Base-by-base conservation (phyloP, 129 eudicot genomes). In the Scalesia atractyloides region DNA sequence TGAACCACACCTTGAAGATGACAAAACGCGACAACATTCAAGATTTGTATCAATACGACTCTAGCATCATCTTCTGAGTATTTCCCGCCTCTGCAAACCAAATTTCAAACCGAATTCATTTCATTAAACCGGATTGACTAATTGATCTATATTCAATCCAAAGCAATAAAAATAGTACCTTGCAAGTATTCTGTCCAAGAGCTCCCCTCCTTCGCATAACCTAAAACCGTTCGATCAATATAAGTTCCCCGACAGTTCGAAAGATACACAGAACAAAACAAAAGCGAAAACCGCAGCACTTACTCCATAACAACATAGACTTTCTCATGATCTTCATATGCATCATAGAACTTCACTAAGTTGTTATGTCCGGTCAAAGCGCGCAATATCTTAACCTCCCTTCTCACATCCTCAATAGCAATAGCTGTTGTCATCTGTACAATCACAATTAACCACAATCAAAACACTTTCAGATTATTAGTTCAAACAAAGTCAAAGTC, bases 1-100 rank as follows among this genome's bases (percentile, higher is more conserved):
- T 95, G 99, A 17, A 95, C 99, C 63, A 95, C 99, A 19, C 99
- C 99, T 79, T 95, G 99, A 68, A 95, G 90, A 89, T 95, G 99
- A 81, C 97, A 95, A 77, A 86, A 94, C 18, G 98, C 80, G 76
- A 90, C 96, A 50, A 91, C 88, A 66, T 83, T 95, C 15, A 95
- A 68, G 67, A 95, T 91, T 69, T 95, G 99, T 33, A 85, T 64
- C 85, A 95, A 81, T 53, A 95, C 88, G 10, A 66, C 78, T 83
- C 91, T 95, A 14, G 99, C 99, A 63, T 95, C 99, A 33, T 88
- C 99, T 91, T 95, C 99, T 0, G 88, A 64, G 78, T 90, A 95
- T 59, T 86, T 95, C 16, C 97, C 99, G 43, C 99, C 99, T 82
- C 99, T 95, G 76, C 64, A 74, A 63, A 62, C 16, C 24, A 64